Base-by-base conservation (phyloP, 2,329 filamentous ascomycete genomes). In the Neopestalotiopsis clavispora region DNA sequence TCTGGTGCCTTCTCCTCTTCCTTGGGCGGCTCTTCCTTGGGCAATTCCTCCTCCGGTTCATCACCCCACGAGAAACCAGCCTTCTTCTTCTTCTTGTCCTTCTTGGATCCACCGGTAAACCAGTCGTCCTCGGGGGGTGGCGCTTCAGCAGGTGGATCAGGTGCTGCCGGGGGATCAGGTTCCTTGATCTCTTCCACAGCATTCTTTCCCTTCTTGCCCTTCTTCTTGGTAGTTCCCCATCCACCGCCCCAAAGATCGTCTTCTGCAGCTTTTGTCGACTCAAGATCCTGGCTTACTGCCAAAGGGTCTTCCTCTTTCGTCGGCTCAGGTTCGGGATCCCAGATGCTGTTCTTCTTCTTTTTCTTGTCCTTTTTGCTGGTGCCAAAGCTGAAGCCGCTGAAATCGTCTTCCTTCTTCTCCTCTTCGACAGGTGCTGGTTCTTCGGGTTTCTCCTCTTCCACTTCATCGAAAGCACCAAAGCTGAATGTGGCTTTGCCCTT, bases 401-500 rank as follows among this genome's bases (percentile, higher is more conserved):
- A 76, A 56, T 72, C 74, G 28, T 79, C 76, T 10, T 75, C 74
- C 17, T 78, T 77, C 69, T 80, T 77, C 14, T 77, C 65, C 65
- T 76, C 72, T 14, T 23, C 59, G 14, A 61, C 32, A 17, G 57
- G 23, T n/a, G 75, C 49, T 4, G 72, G 65, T 20, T 75, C 71
- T 23, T 75, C 78, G 10, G 73, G 75, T 63, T 81, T 80, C 32
- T 82, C 82, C 58, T 82, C 79, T 45, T 65, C 42, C 23, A 28
- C 23, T 13, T 81, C 81, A 67, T 81, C 85, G 28, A 85, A 74
- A n/a, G 78, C 74, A 28, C 84, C 85, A 69, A 89, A 88, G n/a
- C 81, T 78, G 68, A 86, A 81, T 4, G 76, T 78, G 1, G 80
- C 76, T 64, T 82, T 84, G 40, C 74, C 80, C 76, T 86, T 86